phyloP scores from a whole-genome alignment of 345 rosid species.

The Toxicodendron radicans region DNA sequence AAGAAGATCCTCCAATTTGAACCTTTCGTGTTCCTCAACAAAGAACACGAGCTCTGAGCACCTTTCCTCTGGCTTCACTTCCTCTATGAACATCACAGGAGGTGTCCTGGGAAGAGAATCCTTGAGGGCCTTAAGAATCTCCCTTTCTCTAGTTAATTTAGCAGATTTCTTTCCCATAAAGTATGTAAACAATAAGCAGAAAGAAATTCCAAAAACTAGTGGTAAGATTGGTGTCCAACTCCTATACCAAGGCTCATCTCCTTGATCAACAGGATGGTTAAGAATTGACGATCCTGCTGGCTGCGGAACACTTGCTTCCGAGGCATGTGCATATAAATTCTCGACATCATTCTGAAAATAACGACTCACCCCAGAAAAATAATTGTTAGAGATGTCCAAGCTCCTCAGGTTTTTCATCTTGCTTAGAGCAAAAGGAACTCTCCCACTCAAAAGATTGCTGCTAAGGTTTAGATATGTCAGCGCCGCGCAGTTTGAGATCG shows the following conservation, averaged over 20 bases:
- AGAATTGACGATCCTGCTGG: too few species aligned
- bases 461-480: slow-evolving; percentile 39
- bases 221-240: slow-evolving; percentile 1
- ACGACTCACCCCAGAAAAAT: slow-evolving; percentile 10
- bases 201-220: slow-evolving; percentile 21
- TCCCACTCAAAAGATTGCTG: slow-evolving; percentile 42
- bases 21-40: slow-evolving; percentile 45
- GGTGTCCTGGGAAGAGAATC: slow-evolving; percentile 29
- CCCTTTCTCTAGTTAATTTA: slow-evolving; percentile 26
- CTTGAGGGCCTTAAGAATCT: slow-evolving; percentile 29
- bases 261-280: not conserved
- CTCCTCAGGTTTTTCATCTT: slow-evolving; percentile 33
- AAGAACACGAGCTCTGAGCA: slow-evolving; percentile 49
- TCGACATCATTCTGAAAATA: slow-evolving; percentile 1
- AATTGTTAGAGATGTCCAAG: slow-evolving; percentile 45
- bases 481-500: slow-evolving; percentile 33
- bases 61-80: slow-evolving; percentile 29
- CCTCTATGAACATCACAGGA: slow-evolving; percentile 2
- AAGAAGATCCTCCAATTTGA: slow-evolving; percentile 53
- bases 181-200: slow-evolving; percentile 28
- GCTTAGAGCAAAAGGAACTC: slow-evolving; percentile 27
- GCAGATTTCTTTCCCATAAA: slow-evolving; percentile 20
- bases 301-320: not conserved
- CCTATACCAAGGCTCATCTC: not conserved
- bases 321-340: slow-evolving; percentile 1